Evolutionary conservation across 768 basidiomycete species (phyloP).

Genomic region (Mycena leptocephala): DNA sequence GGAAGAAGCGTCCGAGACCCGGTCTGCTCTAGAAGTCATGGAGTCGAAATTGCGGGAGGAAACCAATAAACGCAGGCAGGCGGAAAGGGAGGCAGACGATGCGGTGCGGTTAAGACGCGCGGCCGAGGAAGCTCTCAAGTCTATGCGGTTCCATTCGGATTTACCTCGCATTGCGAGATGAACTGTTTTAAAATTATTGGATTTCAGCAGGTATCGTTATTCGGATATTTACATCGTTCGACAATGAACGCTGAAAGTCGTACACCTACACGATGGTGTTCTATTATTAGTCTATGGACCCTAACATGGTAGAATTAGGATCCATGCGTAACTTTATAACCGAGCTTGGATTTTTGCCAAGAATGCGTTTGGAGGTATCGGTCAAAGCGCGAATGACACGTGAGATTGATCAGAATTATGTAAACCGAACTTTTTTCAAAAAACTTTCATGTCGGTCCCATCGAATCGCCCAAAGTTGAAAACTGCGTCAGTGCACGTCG

Average conservation of each 20-base stretch:
- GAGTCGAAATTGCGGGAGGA: constrained; percentile 78
- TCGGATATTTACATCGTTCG: constrained; percentile 24
- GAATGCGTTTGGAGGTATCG: background rate
- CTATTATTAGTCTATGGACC: background rate
- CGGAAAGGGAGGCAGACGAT: constrained; percentile 68
- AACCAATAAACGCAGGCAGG: constrained; percentile 68
- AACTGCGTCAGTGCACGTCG: constrained; percentile 67
- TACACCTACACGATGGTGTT: constrained; percentile 8
- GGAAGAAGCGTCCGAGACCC: constrained; percentile 70
- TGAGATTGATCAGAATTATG: background rate
- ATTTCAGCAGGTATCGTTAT: constrained; percentile 25
- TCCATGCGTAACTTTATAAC: background rate
- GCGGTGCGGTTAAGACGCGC: constrained; percentile 61
- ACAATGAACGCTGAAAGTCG: background rate
- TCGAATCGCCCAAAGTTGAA: constrained; percentile 65
- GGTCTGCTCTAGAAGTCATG: constrained; percentile 67
- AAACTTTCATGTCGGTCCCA: constrained; percentile 37
- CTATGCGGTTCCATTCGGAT: constrained; percentile 46
- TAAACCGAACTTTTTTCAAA: background rate
- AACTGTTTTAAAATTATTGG: constrained; percentile 6
- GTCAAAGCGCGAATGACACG: constrained; percentile 8
- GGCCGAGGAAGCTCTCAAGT: constrained; percentile 67
- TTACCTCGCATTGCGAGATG: constrained; percentile 10
- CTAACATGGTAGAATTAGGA: background rate
- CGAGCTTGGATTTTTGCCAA: background rate